Base-by-base conservation (phyloP, 352 stramenopile species). In the Globisporangium abappressorium region DNA sequence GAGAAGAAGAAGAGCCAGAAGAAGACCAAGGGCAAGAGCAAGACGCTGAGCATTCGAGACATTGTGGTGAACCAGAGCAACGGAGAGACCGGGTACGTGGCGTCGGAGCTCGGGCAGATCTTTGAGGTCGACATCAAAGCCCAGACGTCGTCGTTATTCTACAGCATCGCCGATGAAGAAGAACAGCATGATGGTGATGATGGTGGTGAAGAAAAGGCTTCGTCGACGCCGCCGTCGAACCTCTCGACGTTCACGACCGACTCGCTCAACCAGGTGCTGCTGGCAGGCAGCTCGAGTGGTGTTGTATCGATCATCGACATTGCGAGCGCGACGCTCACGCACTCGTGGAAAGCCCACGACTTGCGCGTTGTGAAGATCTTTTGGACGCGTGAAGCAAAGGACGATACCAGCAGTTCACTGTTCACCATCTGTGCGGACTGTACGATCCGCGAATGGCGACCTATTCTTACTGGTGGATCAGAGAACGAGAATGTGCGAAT, bases 321-420 rank as follows among this genome's bases (percentile, higher is more conserved):
- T 30, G 69, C 62, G 11, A 82, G 70, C 1, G 69, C 77, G 6
- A 64, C 53, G 18, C 28, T 90, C 24, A 56, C 68, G 22, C 62
- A 64, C 54, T 72, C 62, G 1, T 93, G 84, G 85, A 81, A 73
- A 62, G 78, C 82, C 1, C 84, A 92, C 62, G 28, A 57, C 1
- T 79, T 79, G 9, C 80, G 87, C 3, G 72, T 93, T 62, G 85
- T 94, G 75, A 92, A 91, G 63, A 74, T 94, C 36, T 87, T 82
- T 78, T 93, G 85, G 82, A 51, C 80, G 7, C 56, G 38, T 6
- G 63, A 28, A 5, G 9, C 4, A 28, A 60, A 59, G 33, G 54
- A 36, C 2, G 14, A 22, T 14, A 46, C 73, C 3, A 46, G 67
- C 49, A 66, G 70, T n/a, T 77, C 80, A 30, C 62, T 95, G 1